A percentile compares a stretch with the other conserved stretches of the same genome.
Conservation (phyloP, 306 rosid genomes). For the Castanopsis chinensis region DNA sequence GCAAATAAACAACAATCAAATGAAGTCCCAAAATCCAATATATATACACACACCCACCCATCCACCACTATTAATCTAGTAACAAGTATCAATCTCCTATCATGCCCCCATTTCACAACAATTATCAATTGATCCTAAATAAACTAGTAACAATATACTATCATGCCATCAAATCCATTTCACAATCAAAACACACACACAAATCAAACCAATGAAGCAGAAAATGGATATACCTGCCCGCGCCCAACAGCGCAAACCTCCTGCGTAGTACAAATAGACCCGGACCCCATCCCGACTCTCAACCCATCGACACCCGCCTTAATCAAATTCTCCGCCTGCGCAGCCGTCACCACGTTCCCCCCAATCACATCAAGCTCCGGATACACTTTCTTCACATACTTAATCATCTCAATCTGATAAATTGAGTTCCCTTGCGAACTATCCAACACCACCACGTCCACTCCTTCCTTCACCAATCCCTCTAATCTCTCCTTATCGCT, state of each 20-base stretch:
- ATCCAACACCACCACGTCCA: conserved; percentile 80
- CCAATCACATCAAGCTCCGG: conserved; percentile 82
- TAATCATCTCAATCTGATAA: conserved; percentile 87
- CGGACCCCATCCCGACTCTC: conserved; percentile 97
- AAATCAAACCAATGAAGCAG: neutral
- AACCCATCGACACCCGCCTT: conserved; percentile 90
- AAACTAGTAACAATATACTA: neutral
- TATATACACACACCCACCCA: too few relatives aligned
- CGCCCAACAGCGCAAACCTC: conserved; percentile 97
- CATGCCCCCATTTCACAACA: too few relatives aligned
- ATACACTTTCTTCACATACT: conserved; percentile 56
- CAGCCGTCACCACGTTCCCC: conserved; percentile 88
- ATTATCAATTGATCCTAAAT: too few relatives aligned
- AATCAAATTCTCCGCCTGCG: conserved; percentile 85
- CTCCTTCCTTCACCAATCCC: conserved; percentile 72
- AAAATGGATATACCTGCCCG: conserved; percentile 62
- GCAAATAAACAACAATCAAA: too few relatives aligned
- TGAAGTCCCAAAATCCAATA: too few relatives aligned
- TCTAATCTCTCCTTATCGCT: conserved; percentile 76
- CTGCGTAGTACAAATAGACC: conserved; percentile 93
- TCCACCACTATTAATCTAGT: too few relatives aligned
- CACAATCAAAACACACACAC: neutral
- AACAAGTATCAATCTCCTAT: too few relatives aligned
- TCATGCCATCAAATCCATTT: neutral
- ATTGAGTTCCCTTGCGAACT: conserved; percentile 92